These are phyloP conservation scores for Ramularia collo-cygni DNA, from an alignment of 2,329 filamentous ascomycete genomes.

Conservation along the genomic window DNA sequence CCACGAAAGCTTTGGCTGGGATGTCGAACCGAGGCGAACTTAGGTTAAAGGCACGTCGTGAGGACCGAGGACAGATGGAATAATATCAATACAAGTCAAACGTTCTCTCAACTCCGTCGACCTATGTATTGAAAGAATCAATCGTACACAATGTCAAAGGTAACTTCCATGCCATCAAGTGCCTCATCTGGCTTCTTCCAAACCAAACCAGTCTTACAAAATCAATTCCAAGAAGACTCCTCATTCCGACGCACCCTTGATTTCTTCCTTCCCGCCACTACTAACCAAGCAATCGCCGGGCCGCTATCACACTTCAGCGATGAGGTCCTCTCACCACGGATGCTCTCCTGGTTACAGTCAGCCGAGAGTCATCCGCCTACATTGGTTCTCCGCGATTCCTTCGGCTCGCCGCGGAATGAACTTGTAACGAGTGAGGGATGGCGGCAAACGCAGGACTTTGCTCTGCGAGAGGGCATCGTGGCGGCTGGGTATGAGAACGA, in stretches of 20 bases:
- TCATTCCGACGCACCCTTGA: slow-evolving; percentile 2
- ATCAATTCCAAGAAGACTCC: slow-evolving; percentile 3
- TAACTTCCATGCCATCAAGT: not conserved
- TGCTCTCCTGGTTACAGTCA: slow-evolving; percentile 54
- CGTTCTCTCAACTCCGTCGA: no score
- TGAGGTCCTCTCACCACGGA: slow-evolving; percentile 46
- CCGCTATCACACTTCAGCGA: slow-evolving; percentile 36
- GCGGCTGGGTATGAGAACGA: slow-evolving; percentile 53
- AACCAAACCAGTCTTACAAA: not conserved
- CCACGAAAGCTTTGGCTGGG: no score
- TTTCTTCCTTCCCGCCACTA: slow-evolving; percentile 37
- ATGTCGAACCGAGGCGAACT: no score
- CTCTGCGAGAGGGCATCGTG: slow-evolving; percentile 51
- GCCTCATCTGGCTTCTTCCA: slow-evolving; percentile 8
- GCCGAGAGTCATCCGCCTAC: slow-evolving; percentile 60
- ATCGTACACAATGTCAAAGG: not conserved
- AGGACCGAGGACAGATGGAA: no score
- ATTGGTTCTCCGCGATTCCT: slow-evolving; percentile 53
- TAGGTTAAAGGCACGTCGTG: no score
- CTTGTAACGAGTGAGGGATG: slow-evolving; percentile 62
- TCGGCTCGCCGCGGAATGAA: slow-evolving; percentile 52
- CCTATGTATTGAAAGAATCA: no score
- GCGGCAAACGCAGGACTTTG: slow-evolving; percentile 54
- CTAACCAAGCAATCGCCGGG: not conserved
- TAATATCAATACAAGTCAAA: no score